Evolutionary conservation across 164 flowering plant genomes (phyloP), one percentile per base, ranked within the genome.

Genomic region (Cinnamomum chago): DNA sequence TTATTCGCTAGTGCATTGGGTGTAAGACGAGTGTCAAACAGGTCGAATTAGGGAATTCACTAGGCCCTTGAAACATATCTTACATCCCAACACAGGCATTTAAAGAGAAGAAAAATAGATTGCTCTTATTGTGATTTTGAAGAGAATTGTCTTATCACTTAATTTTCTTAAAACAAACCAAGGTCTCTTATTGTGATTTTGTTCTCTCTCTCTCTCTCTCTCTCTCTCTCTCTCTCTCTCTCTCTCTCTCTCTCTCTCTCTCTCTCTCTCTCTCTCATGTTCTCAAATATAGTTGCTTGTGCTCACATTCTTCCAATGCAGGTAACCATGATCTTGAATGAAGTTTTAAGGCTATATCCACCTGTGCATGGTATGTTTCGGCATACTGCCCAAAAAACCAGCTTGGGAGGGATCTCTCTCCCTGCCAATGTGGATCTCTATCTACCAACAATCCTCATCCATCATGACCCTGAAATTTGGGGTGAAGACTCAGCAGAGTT

Each of bases 331-430:
- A 65, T 64, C 51, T 60, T 70, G 76, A 66, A 60, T 68, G 84
- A 71, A 75, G 83, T 82, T 27, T 55, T 82, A 10, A 71, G 84
- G 58, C 28, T 82, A 18, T 82, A 77, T 40, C 79, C 81, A 51
- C 75, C 81, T 18, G 72, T 25, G 7, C 0, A 2, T 0, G 2
- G 5, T 5, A 58, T 77, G 15, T 1, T 28, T 65, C 78, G 81
- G 35, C 17, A 25, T 3, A 50, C 73, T 2, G 11, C 27, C 3
- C 55, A 66, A 50, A 73, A 68, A n/a, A 74, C 51, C 5, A 65
- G 35, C 30, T 5, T 80, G 22, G 83, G 85, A 62, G 55, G 60
- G 1, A 22, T 73, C 33, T 47, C 64, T 6, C 69, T 83, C 17
- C 85, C 85, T 27, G 30, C 73, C 7, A 81, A 76, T 10, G 62